Conservation (phyloP, 176 grass and related monocot genomes). For the Alloteropsis semialata region DNA sequence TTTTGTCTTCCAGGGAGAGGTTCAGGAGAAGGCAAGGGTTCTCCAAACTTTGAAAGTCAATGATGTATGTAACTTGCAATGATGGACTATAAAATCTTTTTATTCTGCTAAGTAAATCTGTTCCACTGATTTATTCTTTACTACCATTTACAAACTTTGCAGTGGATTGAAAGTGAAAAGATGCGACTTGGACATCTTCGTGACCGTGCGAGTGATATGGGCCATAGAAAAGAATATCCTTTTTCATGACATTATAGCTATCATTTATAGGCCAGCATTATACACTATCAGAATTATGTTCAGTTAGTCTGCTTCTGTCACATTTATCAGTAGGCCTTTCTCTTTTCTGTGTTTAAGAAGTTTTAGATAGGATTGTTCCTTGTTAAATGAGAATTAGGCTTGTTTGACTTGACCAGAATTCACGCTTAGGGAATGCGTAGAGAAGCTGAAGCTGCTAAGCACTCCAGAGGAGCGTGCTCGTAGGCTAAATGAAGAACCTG, state of each 20-base stretch:
- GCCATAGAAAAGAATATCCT: slow-evolving; percentile 99
- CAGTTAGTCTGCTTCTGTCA: neutral
- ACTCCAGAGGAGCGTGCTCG: slow-evolving; percentile 84
- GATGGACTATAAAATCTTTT: slow-evolving; percentile 16
- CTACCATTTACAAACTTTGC: slow-evolving; percentile 29
- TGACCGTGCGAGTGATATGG: slow-evolving; percentile 96
- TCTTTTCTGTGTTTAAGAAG: neutral
- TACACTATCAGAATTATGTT: neutral
- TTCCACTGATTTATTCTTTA: slow-evolving; percentile 24
- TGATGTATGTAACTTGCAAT: slow-evolving; percentile 66
- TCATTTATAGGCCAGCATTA: neutral
- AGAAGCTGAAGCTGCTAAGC: slow-evolving; percentile 82
- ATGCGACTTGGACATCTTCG: slow-evolving; percentile 88
- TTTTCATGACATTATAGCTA: slow-evolving; percentile 28
- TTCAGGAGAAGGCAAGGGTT: slow-evolving; percentile 88
- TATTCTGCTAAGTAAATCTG: neutral
- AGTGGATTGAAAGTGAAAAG: slow-evolving; percentile 99
- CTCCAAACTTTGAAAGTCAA: slow-evolving; percentile 86
- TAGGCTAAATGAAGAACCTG: slow-evolving; percentile 78
- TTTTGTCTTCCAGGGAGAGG: slow-evolving; percentile 79
- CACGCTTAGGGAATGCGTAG: slow-evolving; percentile 97
- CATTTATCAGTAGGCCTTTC: neutral
- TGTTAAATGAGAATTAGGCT: slow-evolving; percentile 17
- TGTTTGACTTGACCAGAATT: slow-evolving; percentile 55
- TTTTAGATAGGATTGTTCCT: neutral